Evolutionary conservation across 148 eudicot species (phyloP), one percentile per base, ranked within the genome.

Genomic region (Persicaria maculosa): DNA sequence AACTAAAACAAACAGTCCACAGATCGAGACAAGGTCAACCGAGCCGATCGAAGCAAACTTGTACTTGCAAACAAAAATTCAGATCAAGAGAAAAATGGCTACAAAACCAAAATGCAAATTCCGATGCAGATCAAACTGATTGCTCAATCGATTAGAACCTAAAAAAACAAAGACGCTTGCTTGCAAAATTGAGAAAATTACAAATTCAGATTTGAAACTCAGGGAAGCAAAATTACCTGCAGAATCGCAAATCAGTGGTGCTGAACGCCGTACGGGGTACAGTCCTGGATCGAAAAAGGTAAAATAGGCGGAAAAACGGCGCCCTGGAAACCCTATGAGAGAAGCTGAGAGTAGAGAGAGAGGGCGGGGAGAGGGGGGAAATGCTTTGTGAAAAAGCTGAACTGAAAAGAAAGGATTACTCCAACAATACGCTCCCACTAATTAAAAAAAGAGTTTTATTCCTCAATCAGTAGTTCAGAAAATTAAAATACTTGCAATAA

Each of bases 321-420:
- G 88, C 77, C 79, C 76, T 75, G 47, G 84, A 81, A 88, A 88
- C 73, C 91, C 91, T 88, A 85, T 79, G 77, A 82, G 88, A 80
- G 90, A 81, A 19, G 47, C 71, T 31, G 79, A 75, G 74, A 72
- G 70, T 25, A 54, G 46, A 70, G 36, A 78, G 53, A 65, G 72
- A 22, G 57, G 71, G 73, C 25, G 73, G 45, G 47, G 46, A 11
- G 68, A 55, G 77, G 31, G 31, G 74, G 10, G 74, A 76, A 47
- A 71, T 17, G 73, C 50, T 54, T 46, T 65, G 73, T 45, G 57
- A 52, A 48, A 48, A 46, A 48, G 54, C 54, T 71, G 53, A 48
- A 48, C 53, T 17, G 73, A 71, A 71, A 40, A 47, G 70, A 65
- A 65, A 65, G 70, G 69, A 64, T 64, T 64, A 64, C 46, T 64